Percentiles rank a stretch among this genome's conserved stretches.
phyloP scores from a whole-genome alignment of 352 stramenopile genomes.

The Phytopythium aichiense region DNA sequence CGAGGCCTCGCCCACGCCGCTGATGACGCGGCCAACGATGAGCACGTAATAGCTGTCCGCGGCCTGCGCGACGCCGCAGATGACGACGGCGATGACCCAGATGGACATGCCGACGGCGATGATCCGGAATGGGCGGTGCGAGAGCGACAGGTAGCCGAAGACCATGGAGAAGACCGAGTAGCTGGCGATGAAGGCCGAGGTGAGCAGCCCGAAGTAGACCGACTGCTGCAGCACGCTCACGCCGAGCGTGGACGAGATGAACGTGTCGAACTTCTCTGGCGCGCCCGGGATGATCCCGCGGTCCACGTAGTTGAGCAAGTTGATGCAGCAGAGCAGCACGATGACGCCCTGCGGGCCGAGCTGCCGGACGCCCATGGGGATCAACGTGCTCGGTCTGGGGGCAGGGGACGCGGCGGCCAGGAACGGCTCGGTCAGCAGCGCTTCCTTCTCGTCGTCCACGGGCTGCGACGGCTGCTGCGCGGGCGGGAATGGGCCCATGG shows the following conservation, averaged over 20 bases:
- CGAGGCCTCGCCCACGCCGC: constrained; percentile 88
- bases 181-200: constrained; percentile 93
- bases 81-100: constrained; percentile 87
- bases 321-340: constrained; percentile 84
- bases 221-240: constrained; percentile 57
- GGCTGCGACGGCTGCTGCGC: neutral
- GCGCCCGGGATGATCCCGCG: constrained; percentile 94
- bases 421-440: constrained; percentile 5
- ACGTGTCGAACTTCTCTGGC: constrained; percentile 89
- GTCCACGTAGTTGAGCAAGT: constrained; percentile 94
- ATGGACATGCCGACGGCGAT: constrained; percentile 86
- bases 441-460: constrained; percentile 6
- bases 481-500: neutral
- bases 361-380: constrained; percentile 13
- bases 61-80: constrained; percentile 76
- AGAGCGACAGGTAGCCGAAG: constrained; percentile 89
- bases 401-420: neutral
- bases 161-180: constrained; percentile 90
- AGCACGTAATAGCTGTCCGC: constrained; percentile 88
- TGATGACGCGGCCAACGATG: constrained; percentile 83
- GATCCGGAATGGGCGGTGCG: constrained; percentile 87
- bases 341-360: constrained; percentile 63
- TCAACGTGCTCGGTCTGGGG: neutral
- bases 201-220: constrained; percentile 84
- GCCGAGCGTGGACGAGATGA: constrained; percentile 80